Evolutionary conservation across 176 grass and related monocot genomes (phyloP), one percentile per base, ranked within the genome.

Genomic region (Musa acuminata): DNA sequence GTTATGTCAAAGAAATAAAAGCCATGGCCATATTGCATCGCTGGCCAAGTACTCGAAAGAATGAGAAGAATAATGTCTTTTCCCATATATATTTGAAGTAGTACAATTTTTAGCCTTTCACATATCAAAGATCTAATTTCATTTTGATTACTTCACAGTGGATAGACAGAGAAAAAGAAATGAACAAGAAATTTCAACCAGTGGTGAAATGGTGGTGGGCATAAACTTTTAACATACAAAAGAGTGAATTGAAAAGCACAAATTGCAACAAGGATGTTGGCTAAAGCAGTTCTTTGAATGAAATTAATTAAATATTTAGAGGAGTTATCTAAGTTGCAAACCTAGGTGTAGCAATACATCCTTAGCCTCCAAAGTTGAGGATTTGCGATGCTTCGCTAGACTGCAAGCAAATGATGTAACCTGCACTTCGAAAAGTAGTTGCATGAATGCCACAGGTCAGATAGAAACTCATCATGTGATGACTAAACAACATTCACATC

Each of bases 371-470:
- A 99, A 74, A 69, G 82, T 83, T 23, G 90, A 91, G 19, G 96
- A 99, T 79, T 95, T 91, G 63, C 96, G 80, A 66, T 99, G 96
- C 73, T 99, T 99, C 74, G 96, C 91, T 77, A 99, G 89, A 77
- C 60, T 82, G 63, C 88, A 89, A 0, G 96, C 88, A 83, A 95
- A 91, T 74, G 96, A 78, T 71, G 84, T 91, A 70, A 99, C 96
- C 96, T 99, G 77, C 69, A 49, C 53, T 12, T 49, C 20, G 21
- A 53, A 83, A 72, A 74, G 8, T 53, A 19, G 63, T 71, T 77
- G 84, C 74, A 83, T 72, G 1, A 58, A 62, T 77, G 62, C 64
- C 57, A 83, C 27, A 75, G 71, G 26, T 11, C 52, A 22, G 13
- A 69, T 43, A 77, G 20, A 72, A 35, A 67, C 50, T 63, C 35